Evolutionary conservation across 768 basidiomycete genomes (phyloP), one percentile per base, ranked within the genome.

Genomic region (Mrakia blollopis): DNA sequence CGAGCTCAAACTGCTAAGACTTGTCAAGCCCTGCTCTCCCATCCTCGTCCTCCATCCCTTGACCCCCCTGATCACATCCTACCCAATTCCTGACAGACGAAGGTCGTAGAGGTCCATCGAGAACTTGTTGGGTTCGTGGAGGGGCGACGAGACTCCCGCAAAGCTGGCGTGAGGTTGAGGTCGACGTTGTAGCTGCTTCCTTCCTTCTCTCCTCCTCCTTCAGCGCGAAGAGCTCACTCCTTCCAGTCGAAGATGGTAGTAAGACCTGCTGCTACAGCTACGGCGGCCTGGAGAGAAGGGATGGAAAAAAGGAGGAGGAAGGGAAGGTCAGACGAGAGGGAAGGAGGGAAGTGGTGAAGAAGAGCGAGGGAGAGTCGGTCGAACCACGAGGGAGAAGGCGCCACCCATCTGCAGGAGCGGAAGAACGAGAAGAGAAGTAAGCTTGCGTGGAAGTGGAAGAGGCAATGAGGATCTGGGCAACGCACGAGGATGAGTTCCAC

Each of bases 181-280:
- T 44, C 44, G 44, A 11, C 44, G 47, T 6, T 44, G 44, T 14
- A 11, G 47, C 3, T 50, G 16, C 47, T 18, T 50, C 47, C 47
- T 50, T 18, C 47, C 14, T 21, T 21, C 47, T 14, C 18, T 21
- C 18, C 47, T 50, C 47, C 18, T 21, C 18, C 47, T 50, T 18
- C 16, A 50, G 47, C 16, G 21, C 47, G 47, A 57, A 25, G 57
- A 57, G 50, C 32, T 57, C 39, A 74, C 30, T 68, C 65, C 63
- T 65, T 74, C 73, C 73, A 74, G 52, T 74, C 73, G 41, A 50
- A 74, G 73, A 74, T 74, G 0, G 73, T 74, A 28, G 73, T 74
- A 6, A 74, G 52, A 30, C 47, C 73, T 14, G 73, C 73, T 21
- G 73, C 61, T 6, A 74, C 47, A 25, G 73, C 63, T 3, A 74